These are phyloP conservation scores for Cyanophora paradoxa DNA, from an alignment of 78 protist species.

Conservation along the genomic window DNA sequence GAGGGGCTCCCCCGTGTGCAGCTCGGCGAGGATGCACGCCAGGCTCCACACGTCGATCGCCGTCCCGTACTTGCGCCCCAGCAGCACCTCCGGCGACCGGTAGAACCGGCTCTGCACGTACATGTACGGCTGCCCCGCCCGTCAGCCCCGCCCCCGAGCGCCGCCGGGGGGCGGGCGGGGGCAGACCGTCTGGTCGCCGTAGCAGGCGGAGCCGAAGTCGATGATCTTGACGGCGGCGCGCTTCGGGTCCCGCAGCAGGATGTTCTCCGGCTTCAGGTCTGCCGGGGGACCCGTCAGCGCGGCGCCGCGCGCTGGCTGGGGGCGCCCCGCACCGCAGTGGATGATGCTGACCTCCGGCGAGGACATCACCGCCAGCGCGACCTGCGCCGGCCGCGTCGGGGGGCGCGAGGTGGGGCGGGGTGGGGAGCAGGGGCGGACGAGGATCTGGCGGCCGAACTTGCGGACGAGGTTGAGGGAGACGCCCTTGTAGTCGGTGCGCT, in stretches of 20 bases:
- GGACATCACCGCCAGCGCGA: too few species aligned
- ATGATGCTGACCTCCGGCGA: too few species aligned
- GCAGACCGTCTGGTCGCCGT: background rate
- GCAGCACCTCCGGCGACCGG: conserved; percentile 24
- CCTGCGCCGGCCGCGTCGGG: too few species aligned
- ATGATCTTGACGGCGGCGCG: conserved; percentile 3
- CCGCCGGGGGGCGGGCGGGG: background rate
- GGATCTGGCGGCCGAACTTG: background rate
- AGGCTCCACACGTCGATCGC: conserved; percentile 30
- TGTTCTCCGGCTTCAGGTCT: conserved; percentile 40
- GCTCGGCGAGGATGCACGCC: conserved; percentile 19
- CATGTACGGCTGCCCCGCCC: background rate
- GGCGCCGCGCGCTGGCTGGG: too few species aligned
- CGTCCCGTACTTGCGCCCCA: background rate
- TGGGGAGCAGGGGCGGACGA: background rate
- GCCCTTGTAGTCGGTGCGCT: background rate
- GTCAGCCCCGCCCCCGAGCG: background rate
- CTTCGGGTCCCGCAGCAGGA: background rate
- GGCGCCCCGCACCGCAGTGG: too few species aligned
- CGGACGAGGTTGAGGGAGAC: background rate
- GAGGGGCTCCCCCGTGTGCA: conserved; percentile 6
- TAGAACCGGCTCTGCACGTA: conserved; percentile 25
- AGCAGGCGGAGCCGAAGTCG: conserved; percentile 28
- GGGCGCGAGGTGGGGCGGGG: too few species aligned
- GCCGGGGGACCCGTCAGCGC: too few species aligned